Conservation (phyloP, 2,329 filamentous ascomycete species). For the Rasamsonia emersonii region DNA sequence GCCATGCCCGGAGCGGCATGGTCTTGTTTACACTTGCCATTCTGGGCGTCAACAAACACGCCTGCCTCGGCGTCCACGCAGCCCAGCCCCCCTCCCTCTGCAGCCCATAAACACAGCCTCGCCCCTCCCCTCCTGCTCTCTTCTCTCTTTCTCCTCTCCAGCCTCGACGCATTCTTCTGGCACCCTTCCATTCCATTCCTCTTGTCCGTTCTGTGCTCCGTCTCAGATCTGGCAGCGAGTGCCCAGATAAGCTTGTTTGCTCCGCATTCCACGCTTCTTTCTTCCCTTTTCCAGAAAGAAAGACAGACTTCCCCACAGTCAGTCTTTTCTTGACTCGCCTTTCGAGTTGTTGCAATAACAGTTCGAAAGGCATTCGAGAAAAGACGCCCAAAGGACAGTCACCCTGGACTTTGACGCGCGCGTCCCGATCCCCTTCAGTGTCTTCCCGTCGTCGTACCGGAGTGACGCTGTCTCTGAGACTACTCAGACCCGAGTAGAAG, state of each 20-base stretch:
- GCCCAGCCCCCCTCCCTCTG: too few species aligned
- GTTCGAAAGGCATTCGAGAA: conserved; percentile 56
- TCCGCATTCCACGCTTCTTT: conserved; percentile 8
- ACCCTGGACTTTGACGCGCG: conserved; percentile 99
- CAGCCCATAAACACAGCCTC: neutral
- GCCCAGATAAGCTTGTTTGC: conserved; percentile 8
- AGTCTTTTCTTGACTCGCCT: conserved; percentile 43
- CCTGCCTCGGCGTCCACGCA: neutral
- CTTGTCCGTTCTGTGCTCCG: too few species aligned
- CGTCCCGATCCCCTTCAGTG: conserved; percentile 98
- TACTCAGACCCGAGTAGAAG: conserved; percentile 75
- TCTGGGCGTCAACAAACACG: neutral
- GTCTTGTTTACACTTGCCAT: neutral
- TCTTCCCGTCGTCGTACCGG: conserved; percentile 98
- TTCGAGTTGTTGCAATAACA: conserved; percentile 37
- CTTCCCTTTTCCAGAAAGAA: conserved; percentile 17
- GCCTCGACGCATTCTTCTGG: neutral
- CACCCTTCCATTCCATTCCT: neutral
- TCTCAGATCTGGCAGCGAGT: too few species aligned
- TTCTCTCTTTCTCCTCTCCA: neutral
- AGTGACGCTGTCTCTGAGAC: conserved; percentile 59
- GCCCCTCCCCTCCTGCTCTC: neutral
- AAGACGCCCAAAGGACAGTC: conserved; percentile 69
- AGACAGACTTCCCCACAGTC: conserved; percentile 24
- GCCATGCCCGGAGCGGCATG: neutral